Conservation (phyloP, 192 early-diverging fungal genomes). For the Rhizophagus clarus region DNA sequence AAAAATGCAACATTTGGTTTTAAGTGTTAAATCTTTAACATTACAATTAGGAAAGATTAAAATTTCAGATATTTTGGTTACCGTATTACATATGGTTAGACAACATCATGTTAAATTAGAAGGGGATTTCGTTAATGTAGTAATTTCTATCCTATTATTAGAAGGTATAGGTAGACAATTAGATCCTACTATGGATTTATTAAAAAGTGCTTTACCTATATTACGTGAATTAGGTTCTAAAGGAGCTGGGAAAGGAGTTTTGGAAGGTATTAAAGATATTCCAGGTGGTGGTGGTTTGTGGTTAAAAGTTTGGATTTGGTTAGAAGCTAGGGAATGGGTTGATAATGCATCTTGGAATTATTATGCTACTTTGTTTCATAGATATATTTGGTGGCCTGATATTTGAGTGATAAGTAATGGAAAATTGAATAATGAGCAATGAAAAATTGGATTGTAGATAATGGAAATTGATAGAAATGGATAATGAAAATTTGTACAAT, state of each 20-base stretch:
- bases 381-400: slow-evolving; percentile 28
- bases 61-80: slow-evolving; percentile 78
- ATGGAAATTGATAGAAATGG: too few relatives aligned
- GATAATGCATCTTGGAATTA: slow-evolving; percentile 28
- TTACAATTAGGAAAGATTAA: slow-evolving; percentile 80
- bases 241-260: slow-evolving; percentile 48
- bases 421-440: too few relatives aligned
- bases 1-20: slow-evolving; percentile 79
- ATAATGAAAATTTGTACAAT: too few relatives aligned
- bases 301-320: slow-evolving; percentile 65
- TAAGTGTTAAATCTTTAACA: slow-evolving; percentile 67
- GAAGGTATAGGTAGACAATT: slow-evolving; percentile 93
- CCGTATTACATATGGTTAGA: slow-evolving; percentile 87
- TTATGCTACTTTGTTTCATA: not conserved
- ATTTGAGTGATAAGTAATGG: too few relatives aligned
- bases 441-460: too few relatives aligned
- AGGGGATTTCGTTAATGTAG: slow-evolving; percentile 93
- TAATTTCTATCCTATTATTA: slow-evolving; percentile 87
- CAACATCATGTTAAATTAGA: slow-evolving; percentile 91
- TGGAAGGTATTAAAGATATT: slow-evolving; percentile 52
- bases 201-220: slow-evolving; percentile 79
- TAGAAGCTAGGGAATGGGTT: slow-evolving; percentile 61
- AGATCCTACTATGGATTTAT: slow-evolving; percentile 89
- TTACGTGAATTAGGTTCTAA: slow-evolving; percentile 61
- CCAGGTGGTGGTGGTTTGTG: slow-evolving; percentile 45